Conservation (phyloP, 148 eudicot genomes). For the Diospyros lotus region DNA sequence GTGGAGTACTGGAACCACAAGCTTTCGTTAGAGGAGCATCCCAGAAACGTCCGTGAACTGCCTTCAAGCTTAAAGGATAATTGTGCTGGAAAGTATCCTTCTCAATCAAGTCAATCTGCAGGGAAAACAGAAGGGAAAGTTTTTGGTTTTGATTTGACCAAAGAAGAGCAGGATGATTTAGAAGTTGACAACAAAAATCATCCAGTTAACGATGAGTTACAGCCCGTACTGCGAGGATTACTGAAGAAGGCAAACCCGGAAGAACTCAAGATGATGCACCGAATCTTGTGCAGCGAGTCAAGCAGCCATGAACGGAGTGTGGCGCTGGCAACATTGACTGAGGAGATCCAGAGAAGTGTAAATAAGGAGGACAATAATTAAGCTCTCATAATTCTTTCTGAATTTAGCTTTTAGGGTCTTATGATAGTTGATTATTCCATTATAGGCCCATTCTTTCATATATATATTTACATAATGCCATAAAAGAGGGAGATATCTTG, state of each 20-base stretch:
- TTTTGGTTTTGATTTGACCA: conserved; percentile 10
- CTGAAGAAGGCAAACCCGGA: conserved; percentile 34
- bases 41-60: background rate
- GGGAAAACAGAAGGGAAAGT: background rate
- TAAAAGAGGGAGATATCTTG: background rate
- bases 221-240: conserved; percentile 19
- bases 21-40: background rate
- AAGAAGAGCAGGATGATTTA: conserved; percentile 1
- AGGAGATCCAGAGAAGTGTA: conserved; percentile 29
- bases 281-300: conserved; percentile 29
- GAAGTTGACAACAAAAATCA: background rate
- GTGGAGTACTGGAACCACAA: conserved; percentile 47
- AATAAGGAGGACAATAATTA: background rate
- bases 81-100: conserved; percentile 2
- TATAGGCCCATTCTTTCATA: background rate
- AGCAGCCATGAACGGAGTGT: conserved; percentile 31
- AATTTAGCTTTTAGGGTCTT: no score
- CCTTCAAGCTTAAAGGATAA: background rate
- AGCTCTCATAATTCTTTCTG: background rate
- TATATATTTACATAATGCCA: background rate
- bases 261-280: conserved; percentile 30
- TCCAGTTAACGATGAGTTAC: conserved; percentile 17
- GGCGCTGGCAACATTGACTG: conserved; percentile 27
- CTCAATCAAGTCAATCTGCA: conserved; percentile 11
- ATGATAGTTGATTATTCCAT: no score